A percentile compares a stretch with the other conserved stretches of the same genome.
These are phyloP conservation scores for Zoysia pacifica DNA, from an alignment of 176 grass and related monocot species.

Conservation along the genomic window DNA sequence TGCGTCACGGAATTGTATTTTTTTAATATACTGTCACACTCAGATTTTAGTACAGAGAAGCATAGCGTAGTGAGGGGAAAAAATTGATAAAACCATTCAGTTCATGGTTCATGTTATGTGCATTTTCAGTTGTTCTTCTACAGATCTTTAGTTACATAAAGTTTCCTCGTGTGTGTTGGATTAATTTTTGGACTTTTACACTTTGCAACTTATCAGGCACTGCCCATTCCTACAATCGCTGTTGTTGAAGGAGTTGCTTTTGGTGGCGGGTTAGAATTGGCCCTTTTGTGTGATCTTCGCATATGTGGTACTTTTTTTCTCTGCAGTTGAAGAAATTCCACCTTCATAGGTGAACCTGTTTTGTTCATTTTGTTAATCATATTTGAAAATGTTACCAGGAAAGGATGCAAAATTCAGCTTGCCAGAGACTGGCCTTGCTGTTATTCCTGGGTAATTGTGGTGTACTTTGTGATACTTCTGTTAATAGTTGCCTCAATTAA, in stretches of 20 bases:
- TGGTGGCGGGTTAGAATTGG: constrained; percentile 85
- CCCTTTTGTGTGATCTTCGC: constrained; percentile 87
- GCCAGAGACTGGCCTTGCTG: constrained; percentile 92
- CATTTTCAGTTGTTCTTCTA: background rate
- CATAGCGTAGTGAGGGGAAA: background rate
- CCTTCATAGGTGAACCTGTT: background rate
- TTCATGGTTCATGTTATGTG: constrained; percentile 21
- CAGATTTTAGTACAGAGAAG: constrained; percentile 1
- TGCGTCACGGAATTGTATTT: background rate
- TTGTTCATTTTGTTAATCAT: background rate
- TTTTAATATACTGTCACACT: constrained; percentile 13
- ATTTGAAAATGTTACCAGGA: constrained; percentile 41
- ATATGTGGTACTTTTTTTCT: constrained; percentile 69
- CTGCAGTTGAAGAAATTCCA: background rate
- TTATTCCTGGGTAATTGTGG: constrained; percentile 80
- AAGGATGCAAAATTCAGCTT: constrained; percentile 78
- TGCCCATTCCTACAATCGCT: constrained; percentile 83
- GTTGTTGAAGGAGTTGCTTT: constrained; percentile 88
- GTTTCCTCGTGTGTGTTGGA: background rate
- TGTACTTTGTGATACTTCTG: constrained; percentile 32
- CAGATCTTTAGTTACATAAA: background rate
- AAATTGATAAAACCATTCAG: background rate
- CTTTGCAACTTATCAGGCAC: constrained; percentile 51
- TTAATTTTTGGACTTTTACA: constrained; percentile 18
- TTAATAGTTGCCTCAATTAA: background rate